phyloP scores from a whole-genome alignment of 1,139 yeast species.

The Lodderomyces parapsilosis region DNA sequence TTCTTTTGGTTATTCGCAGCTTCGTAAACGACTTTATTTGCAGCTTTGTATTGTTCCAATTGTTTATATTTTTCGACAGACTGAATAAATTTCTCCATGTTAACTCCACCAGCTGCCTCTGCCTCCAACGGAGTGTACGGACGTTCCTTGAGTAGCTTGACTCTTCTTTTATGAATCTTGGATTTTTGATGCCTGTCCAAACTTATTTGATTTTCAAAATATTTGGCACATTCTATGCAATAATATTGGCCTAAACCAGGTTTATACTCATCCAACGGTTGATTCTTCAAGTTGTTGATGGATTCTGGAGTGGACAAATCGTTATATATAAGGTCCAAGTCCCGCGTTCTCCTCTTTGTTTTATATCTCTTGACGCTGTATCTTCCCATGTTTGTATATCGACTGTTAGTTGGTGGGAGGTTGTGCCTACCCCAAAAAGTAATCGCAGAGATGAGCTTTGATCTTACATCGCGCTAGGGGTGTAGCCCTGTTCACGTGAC shows the following conservation, averaged over 20 bases:
- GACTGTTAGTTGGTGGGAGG: too few species aligned
- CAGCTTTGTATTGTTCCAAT: constrained; percentile 38
- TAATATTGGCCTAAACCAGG: constrained; percentile 95
- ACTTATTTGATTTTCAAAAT: constrained; percentile 77
- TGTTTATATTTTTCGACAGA: constrained; percentile 58
- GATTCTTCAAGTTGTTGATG: constrained; percentile 66
- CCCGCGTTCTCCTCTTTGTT: constrained; percentile 82
- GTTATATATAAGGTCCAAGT: constrained; percentile 75
- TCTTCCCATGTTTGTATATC: constrained; percentile 89
- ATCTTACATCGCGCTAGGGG: not conserved
- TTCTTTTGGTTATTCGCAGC: constrained; percentile 37
- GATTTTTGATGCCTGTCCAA: constrained; percentile 70
- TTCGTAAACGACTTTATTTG: constrained; percentile 37
- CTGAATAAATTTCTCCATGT: constrained; percentile 63
- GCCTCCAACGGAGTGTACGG: constrained; percentile 90
- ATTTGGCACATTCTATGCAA: constrained; percentile 92
- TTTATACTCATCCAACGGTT: constrained; percentile 82
- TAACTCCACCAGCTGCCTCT: constrained; percentile 84
- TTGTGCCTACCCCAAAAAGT: too few species aligned
- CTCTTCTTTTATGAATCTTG: constrained; percentile 84
- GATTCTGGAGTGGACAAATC: constrained; percentile 69
- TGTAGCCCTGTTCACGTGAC: constrained; percentile 3
- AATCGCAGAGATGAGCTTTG: not conserved
- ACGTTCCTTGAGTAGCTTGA: constrained; percentile 67
- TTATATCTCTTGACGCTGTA: constrained; percentile 73